Evolutionary conservation across 176 grass and related monocot species (phyloP).

Genomic region (Rhynchospora breviuscula): DNA sequence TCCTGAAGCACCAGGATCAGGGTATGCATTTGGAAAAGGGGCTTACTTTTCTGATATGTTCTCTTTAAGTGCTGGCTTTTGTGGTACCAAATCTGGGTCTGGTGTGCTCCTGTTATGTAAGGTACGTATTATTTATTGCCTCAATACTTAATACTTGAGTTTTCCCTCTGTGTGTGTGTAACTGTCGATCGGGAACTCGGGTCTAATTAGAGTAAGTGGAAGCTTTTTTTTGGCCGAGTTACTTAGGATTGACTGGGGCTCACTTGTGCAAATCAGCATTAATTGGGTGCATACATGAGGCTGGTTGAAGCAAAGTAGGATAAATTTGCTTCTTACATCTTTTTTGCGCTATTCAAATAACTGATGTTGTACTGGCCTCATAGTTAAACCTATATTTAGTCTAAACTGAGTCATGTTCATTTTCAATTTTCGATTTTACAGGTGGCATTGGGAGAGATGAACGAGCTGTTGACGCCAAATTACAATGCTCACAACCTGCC

Average conservation of each 20-base stretch:
- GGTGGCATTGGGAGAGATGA: conserved; percentile 92
- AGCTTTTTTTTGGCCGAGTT: not conserved
- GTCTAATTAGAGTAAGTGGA: not conserved
- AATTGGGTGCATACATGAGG: not conserved
- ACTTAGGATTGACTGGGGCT: not conserved
- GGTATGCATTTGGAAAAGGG: conserved; percentile 95
- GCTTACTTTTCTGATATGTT: conserved; percentile 96
- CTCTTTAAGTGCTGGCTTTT: conserved; percentile 94
- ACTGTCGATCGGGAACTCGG: not conserved
- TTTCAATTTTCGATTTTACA: conserved; percentile 26
- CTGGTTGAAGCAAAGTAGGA: not conserved
- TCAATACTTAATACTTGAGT: too few species aligned
- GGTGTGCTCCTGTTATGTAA: conserved; percentile 87
- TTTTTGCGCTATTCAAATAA: not conserved
- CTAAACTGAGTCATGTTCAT: not conserved
- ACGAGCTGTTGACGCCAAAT: conserved; percentile 53
- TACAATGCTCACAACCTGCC: conserved; percentile 75
- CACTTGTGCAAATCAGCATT: not conserved
- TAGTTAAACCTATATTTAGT: not conserved
- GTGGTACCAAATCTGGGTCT: conserved; percentile 50
- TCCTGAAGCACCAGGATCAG: conserved; percentile 83
- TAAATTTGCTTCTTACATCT: not conserved
- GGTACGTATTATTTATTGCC: conserved; percentile 29
- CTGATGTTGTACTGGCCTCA: not conserved
- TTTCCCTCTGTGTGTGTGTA: not conserved